phyloP scores from a whole-genome alignment of 352 stramenopile genomes.

The Phytopythium litorale region DNA sequence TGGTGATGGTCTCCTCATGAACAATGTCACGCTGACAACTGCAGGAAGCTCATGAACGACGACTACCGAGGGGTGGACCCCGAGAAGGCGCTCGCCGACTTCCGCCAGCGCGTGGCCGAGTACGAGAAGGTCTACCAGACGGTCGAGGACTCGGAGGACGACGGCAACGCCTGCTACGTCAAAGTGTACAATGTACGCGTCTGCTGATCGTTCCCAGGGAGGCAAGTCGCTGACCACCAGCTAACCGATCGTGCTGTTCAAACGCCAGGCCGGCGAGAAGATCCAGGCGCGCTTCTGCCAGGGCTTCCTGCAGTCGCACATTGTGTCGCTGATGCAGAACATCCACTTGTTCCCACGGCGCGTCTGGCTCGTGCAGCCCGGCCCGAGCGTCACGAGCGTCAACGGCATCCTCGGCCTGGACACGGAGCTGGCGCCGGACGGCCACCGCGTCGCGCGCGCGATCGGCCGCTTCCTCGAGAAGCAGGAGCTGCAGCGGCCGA shows the following conservation, averaged over 20 bases:
- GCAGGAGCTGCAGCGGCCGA: conserved; percentile 63
- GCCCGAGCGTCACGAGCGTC: conserved; percentile 72
- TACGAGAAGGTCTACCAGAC: conserved; percentile 94
- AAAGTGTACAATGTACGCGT: conserved; percentile 88
- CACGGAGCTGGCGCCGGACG: conserved; percentile 78
- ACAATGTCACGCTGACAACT: background rate
- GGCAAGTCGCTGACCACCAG: too few species aligned
- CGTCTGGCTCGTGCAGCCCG: conserved; percentile 89
- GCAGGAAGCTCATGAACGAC: conserved; percentile 76
- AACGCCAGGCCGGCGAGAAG: conserved; percentile 75
- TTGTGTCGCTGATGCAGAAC: conserved; percentile 88
- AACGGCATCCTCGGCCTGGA: conserved; percentile 79
- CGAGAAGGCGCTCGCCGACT: conserved; percentile 87
- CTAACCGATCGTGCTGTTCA: too few species aligned
- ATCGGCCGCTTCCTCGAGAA: conserved; percentile 86
- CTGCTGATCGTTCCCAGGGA: too few species aligned
- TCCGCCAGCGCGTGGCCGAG: conserved; percentile 84
- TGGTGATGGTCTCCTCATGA: too few species aligned
- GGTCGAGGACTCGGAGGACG: conserved; percentile 83
- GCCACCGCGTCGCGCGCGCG: conserved; percentile 69
- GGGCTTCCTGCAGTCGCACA: conserved; percentile 84
- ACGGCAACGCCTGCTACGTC: conserved; percentile 85
- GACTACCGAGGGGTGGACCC: conserved; percentile 88
- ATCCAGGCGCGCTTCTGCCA: conserved; percentile 86
- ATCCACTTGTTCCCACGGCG: conserved; percentile 89